Base-by-base conservation (phyloP, 208 protist genomes). In the Trichomonas tenax region DNA sequence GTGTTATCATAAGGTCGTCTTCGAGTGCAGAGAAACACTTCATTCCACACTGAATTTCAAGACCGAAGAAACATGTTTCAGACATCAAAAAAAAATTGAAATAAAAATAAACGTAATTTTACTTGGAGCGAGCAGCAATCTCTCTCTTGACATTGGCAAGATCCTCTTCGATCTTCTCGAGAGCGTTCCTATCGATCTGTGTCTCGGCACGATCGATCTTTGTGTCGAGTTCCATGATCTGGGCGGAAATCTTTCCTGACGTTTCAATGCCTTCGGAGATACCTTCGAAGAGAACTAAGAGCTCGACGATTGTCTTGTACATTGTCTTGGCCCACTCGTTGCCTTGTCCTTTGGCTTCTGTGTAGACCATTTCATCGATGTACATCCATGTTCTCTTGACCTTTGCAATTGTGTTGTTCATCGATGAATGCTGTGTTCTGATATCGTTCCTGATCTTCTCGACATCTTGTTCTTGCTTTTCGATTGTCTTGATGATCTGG, bases 381-480 rank as follows among this genome's bases (percentile, higher is more conserved):
- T 48, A 51, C 36, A 41, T 34, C 86, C 86, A 93, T 15, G 86
- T 93, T 93, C 86, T 93, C 44, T 93, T 93, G 11, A 93, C 86
- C 9, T 41, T 93, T 0, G 41, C 40, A 26, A 93, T 51, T 58
- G 86, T 93, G 41, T 93, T 41, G 46, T 93, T 93, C 86, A 93
- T 93, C 46, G 40, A 49, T 38, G 45, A 11, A 21, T 93, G 41
- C 46, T 93, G 44, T 34, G 8, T 14, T 34, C 40, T 48, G 31
- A 58, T 51, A 51, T 93, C 86, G 6, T 6, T 17, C 51, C 86
- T 93, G 8, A 93, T 51, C 31, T 58, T 93, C 36, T 93, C 86
- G 15, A 93, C 86, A 2, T 93, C 86, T 17, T 4, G 40, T 36
- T 93, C 86, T 51, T 93, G 86, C 10, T 48, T 93, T 26, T 48